Conservation (phyloP, 495 filamentous ascomycete species). For the Ascodesmis nigricans region DNA sequence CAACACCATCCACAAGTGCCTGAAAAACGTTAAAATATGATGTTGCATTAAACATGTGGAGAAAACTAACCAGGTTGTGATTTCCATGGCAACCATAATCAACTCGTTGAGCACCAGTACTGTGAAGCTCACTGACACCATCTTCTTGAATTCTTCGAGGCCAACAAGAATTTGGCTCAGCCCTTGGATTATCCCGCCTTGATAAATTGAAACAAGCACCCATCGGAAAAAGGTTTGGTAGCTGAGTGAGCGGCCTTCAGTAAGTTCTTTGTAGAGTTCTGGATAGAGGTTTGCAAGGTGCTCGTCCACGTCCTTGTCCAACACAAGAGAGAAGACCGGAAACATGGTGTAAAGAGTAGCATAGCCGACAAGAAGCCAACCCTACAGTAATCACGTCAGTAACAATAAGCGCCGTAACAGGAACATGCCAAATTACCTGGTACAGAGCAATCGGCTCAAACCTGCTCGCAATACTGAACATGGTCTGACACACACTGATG, state of each 20-base stretch:
- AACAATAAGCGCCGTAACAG: slow-evolving; percentile 15
- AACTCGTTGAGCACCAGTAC: slow-evolving; percentile 86
- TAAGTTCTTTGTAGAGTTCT: slow-evolving; percentile 91
- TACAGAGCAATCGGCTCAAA: slow-evolving; percentile 91
- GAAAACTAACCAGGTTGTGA: slow-evolving; percentile 56
- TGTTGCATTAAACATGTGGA: background rate
- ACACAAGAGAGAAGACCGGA: slow-evolving; percentile 86
- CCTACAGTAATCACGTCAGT: slow-evolving; percentile 25
- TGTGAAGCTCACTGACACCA: slow-evolving; percentile 83
- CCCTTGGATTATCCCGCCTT: slow-evolving; percentile 84
- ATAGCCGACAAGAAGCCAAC: slow-evolving; percentile 90
- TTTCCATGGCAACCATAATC: slow-evolving; percentile 85
- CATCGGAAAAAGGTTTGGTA: slow-evolving; percentile 93
- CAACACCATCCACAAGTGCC: slow-evolving; percentile 73
- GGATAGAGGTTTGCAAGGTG: slow-evolving; percentile 83
- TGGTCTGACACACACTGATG: slow-evolving; percentile 84
- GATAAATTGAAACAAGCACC: slow-evolving; percentile 89
- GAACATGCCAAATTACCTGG: slow-evolving; percentile 26
- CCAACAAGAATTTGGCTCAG: slow-evolving; percentile 69
- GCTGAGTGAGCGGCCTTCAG: slow-evolving; percentile 56
- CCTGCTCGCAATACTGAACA: slow-evolving; percentile 78
- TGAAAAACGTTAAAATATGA: background rate
- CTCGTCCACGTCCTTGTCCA: slow-evolving; percentile 90
- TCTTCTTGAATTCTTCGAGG: slow-evolving; percentile 36
- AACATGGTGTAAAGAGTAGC: slow-evolving; percentile 88